Conservation (phyloP, 1,284 basidiomycete genomes). For the Athelia psychrophila region DNA sequence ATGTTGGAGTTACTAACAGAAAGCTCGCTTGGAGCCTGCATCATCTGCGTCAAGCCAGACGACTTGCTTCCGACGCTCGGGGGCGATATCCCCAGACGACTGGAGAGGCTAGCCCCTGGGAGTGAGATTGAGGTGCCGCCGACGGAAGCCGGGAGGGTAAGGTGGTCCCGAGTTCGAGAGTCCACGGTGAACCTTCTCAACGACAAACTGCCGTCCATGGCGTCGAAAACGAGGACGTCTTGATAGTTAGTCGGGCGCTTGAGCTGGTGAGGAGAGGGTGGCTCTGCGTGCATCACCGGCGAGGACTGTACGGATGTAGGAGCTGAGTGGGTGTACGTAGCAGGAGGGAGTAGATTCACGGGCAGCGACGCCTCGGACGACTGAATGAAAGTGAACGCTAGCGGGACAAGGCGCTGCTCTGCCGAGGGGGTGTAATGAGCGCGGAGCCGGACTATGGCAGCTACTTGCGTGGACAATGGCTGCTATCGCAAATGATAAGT, state of each 20-base stretch:
- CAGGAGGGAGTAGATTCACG: constrained; percentile 36
- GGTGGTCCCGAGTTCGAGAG: constrained; percentile 25
- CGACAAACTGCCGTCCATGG: constrained; percentile 52
- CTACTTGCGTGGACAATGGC: constrained; percentile 50
- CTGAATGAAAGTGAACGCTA: constrained; percentile 56
- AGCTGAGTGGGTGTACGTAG: constrained; percentile 29
- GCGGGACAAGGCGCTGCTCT: constrained; percentile 34
- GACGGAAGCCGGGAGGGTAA: constrained; percentile 16
- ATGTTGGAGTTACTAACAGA: constrained; percentile 44
- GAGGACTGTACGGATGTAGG: constrained; percentile 27
- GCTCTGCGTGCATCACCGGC: constrained; percentile 24
- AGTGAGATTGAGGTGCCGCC: constrained; percentile 36
- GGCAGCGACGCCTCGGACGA: constrained; percentile 34
- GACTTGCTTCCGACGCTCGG: constrained; percentile 12
- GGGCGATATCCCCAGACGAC: constrained; percentile 23
- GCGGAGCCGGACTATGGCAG: constrained; percentile 58
- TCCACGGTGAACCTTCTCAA: constrained; percentile 53
- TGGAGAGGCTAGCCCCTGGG: constrained; percentile 31
- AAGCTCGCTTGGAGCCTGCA: constrained; percentile 38
- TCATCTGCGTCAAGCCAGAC: constrained; percentile 33
- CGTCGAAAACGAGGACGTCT: constrained; percentile 66
- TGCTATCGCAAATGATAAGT: constrained; percentile 30
- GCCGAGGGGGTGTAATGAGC: constrained; percentile 28
- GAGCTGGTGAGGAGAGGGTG: constrained; percentile 32
- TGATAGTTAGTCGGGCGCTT: constrained; percentile 46